A percentile compares a stretch with the other conserved stretches of the same genome.
Evolutionary conservation across 2,329 filamentous ascomycete genomes (phyloP).

Genomic region (Microdochium nivale): DNA sequence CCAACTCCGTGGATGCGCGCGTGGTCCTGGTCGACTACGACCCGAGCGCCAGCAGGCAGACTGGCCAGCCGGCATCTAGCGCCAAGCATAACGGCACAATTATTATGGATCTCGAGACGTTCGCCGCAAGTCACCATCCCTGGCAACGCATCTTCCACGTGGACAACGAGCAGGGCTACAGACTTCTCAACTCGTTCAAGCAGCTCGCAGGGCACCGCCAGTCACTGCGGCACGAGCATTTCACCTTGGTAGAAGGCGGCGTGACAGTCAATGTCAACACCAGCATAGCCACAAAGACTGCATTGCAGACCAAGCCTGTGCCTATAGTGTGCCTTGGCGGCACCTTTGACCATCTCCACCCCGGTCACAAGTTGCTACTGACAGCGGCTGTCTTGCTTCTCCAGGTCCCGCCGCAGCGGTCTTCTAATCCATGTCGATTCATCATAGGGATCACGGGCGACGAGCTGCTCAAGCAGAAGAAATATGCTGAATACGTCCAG

Average conservation of each 20-base stretch:
- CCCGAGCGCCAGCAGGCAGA: conserved; percentile 25
- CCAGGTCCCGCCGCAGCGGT: conserved; percentile 34
- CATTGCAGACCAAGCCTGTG: conserved; percentile 29
- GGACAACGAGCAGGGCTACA: conserved; percentile 55
- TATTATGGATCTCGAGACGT: conserved; percentile 40
- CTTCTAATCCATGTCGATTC: conserved; percentile 42
- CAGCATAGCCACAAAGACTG: conserved; percentile 5
- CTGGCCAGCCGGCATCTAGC: conserved; percentile 1
- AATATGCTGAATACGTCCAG: conserved; percentile 73
- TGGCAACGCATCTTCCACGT: conserved; percentile 62
- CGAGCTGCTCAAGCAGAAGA: conserved; percentile 79
- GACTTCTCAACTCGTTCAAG: conserved; percentile 42
- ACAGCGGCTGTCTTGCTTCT: conserved; percentile 75
- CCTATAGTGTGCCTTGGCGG: conserved; percentile 73
- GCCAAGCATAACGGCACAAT: conserved; percentile 29
- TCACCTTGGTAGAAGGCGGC: conserved; percentile 43
- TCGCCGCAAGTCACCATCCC: conserved; percentile 42
- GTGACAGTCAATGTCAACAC: conserved; percentile 32
- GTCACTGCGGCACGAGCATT: conserved; percentile 37
- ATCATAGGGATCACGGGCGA: conserved; percentile 87
- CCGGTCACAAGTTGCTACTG: conserved; percentile 90
- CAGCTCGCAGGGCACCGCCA: conserved; percentile 36
- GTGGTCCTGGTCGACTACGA: conserved; percentile 64
- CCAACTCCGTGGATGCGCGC: conserved; percentile 66
- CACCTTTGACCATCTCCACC: conserved; percentile 93